Evolutionary conservation across 805 yeast species (phyloP).

Genomic region (Myxozyma udenii): DNA sequence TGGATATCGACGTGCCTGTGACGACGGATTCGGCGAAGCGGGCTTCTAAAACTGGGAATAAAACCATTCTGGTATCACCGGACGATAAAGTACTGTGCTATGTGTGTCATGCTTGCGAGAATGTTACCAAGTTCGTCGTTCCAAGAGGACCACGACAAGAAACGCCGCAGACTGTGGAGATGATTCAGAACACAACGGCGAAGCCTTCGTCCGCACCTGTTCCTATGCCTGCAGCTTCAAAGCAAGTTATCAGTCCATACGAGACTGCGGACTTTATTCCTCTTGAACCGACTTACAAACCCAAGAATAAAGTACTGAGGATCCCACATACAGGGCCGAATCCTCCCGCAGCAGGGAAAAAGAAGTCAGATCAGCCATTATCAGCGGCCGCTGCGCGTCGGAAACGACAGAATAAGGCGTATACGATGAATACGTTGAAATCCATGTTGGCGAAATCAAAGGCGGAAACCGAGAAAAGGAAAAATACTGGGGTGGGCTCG

Average conservation of each 20-base stretch:
- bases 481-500: slow-evolving; percentile 8
- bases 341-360: no score
- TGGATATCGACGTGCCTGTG: neutral
- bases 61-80: neutral
- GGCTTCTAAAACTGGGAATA: neutral
- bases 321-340: no score
- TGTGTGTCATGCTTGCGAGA: slow-evolving; percentile 14
- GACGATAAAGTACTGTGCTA: slow-evolving; percentile 11
- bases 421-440: slow-evolving; percentile 13
- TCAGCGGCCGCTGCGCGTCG: neutral
- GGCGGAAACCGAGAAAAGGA: slow-evolving; percentile 14
- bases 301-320: no score
- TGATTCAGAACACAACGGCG: no score
- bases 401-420: neutral
- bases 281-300: no score
- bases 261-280: no score
- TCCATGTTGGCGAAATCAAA: slow-evolving; percentile 26
- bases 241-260: no score
- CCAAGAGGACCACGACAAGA: neutral
- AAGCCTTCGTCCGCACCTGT: no score
- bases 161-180: neutral
- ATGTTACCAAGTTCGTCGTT: slow-evolving; percentile 15
- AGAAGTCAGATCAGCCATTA: no score
- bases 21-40: neutral
- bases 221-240: no score